Evolutionary conservation across 208 protist species (phyloP).

Genomic region (Wallacemonas sp.): DNA sequence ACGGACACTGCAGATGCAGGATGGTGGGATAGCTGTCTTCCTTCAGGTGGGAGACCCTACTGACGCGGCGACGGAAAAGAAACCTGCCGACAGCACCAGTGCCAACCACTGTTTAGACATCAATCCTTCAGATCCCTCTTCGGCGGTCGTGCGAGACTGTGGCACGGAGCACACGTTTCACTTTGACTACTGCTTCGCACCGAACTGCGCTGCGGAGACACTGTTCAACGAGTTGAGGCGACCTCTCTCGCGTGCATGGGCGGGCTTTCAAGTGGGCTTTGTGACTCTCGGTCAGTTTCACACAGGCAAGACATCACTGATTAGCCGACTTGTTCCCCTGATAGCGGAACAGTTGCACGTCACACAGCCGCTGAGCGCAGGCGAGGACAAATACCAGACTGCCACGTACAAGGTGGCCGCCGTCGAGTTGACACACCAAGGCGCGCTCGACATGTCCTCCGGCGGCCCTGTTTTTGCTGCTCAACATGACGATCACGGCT

Average conservation of each 20-base stretch:
- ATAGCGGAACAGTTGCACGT: conserved; percentile 25
- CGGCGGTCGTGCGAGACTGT: conserved; percentile 44
- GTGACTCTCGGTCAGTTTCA: conserved; percentile 34
- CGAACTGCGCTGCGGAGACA: conserved; percentile 17
- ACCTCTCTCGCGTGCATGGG: conserved; percentile 20
- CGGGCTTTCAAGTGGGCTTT: conserved; percentile 41
- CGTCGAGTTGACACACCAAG: conserved; percentile 30
- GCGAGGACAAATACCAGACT: conserved; percentile 16
- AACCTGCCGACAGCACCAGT: too few species aligned
- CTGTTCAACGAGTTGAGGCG: conserved; percentile 41
- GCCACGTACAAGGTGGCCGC: conserved; percentile 37
- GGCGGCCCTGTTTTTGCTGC: conserved; percentile 18
- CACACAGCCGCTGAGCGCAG: background rate
- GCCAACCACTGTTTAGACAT: conserved; percentile 13
- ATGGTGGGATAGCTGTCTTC: conserved; percentile 42
- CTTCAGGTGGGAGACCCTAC: conserved; percentile 9
- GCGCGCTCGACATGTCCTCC: conserved; percentile 32
- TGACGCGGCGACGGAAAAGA: too few species aligned
- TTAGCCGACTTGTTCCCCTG: conserved; percentile 35
- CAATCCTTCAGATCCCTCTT: conserved; percentile 26
- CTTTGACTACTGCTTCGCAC: conserved; percentile 44
- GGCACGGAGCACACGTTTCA: conserved; percentile 23
- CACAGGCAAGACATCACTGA: conserved; percentile 34
- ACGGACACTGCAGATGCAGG: conserved; percentile 32
- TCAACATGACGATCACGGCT: conserved; percentile 30